A percentile compares a stretch with the other conserved stretches of the same genome.
phyloP scores from a whole-genome alignment of 2,329 filamentous ascomycete species.

The Raffaelea deltoideospora region DNA sequence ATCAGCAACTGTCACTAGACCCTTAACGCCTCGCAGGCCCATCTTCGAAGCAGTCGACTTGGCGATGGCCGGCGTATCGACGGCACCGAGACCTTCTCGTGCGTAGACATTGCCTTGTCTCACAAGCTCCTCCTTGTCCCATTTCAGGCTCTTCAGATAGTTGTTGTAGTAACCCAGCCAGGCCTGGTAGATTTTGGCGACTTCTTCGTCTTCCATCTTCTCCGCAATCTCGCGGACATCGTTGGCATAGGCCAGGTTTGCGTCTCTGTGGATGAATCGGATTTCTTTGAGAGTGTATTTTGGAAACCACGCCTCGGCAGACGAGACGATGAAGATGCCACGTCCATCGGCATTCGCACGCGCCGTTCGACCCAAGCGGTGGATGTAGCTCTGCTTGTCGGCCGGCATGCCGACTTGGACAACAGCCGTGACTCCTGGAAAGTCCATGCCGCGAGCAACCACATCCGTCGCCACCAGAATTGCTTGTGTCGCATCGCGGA shows the following conservation, averaged over 20 bases:
- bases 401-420: slow-evolving; percentile 46
- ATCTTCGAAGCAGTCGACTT: slow-evolving; percentile 39
- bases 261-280: slow-evolving; percentile 28
- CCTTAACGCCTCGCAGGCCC: slow-evolving; percentile 36
- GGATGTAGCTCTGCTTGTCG: slow-evolving; percentile 49
- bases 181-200: slow-evolving; percentile 36
- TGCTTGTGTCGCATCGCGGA: slow-evolving; percentile 31
- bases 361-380: slow-evolving; percentile 51
- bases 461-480: slow-evolving; percentile 57
- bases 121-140: slow-evolving; percentile 30
- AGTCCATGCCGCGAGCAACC: slow-evolving; percentile 58
- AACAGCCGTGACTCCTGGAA: slow-evolving; percentile 52
- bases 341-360: slow-evolving; percentile 41
- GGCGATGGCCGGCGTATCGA: slow-evolving; percentile 30
- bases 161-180: slow-evolving; percentile 43
- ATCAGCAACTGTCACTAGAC: slow-evolving; percentile 30
- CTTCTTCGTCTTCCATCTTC: slow-evolving; percentile 26
- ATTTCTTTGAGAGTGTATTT: slow-evolving; percentile 37
- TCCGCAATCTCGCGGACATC: slow-evolving; percentile 25
- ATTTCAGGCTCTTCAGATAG: slow-evolving; percentile 27
- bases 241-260: slow-evolving; percentile 26
- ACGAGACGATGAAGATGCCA: slow-evolving; percentile 42
- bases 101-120: slow-evolving; percentile 35
- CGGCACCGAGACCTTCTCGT: slow-evolving; percentile 26
- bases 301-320: slow-evolving; percentile 34